Base-by-base conservation (phyloP, 202 grass and related monocot genomes). In the Schoenoplectus triqueter region DNA sequence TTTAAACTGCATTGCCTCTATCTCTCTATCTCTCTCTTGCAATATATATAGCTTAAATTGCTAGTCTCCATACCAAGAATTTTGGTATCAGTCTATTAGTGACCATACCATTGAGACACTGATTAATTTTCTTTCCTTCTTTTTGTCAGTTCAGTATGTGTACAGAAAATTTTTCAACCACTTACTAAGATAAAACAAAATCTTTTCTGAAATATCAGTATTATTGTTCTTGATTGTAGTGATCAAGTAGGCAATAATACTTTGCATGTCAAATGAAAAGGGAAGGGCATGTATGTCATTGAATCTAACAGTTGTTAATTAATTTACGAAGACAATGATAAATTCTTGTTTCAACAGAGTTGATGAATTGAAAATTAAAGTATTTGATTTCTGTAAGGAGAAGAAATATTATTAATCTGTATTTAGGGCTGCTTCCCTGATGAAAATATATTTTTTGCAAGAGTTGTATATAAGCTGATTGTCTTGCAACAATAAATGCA, bases 401-500 rank as follows among this genome's bases (percentile, higher is more conserved):
- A 61, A 79, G 13, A 11, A 10, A 50, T 21, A 73, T 47, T 2
- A 8, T 2, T 59, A 52, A 42, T 59, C 13, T 4, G 54, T 59
- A 52, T 78, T 78, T 60, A 60, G 54, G 10, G 54, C 7, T 11
- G n/a, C 22, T 17, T 41, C 51, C 6, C 54, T 60, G 13, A 78
- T 59, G 11, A 59, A 59, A 59, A 57, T 52, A 78, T 78, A 78
- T 22, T 78, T 59, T 31, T 6, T 22, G 52, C 47, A 55, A 40
- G 72, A 41, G 52, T 49, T 72, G 14, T 78, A 51, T 54, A 17
- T 61, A 42, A 42, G 74, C 39, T 10, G 55, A 44, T 18, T 78
- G 14, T 60, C 6, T 79, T 79, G 22, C 54, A 79, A 18, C 55
- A 61, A 79, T 61, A 62, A 45, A 62, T 79, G 15, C 1, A 79